Evolutionary conservation across 1,139 yeast species (phyloP).

Genomic region (Scheffersomyces segobiensis): DNA sequence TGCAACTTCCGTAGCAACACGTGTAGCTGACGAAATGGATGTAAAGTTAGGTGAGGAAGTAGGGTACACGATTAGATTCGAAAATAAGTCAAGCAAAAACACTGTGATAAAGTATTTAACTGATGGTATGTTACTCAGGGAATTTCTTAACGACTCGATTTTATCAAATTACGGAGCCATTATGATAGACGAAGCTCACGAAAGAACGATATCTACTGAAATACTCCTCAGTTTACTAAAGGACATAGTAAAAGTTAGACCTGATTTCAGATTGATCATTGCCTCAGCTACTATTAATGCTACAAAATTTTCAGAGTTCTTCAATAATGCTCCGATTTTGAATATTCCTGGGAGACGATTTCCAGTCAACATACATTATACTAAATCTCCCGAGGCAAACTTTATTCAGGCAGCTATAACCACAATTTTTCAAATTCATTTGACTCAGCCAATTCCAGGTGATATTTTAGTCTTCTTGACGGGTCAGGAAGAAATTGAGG

Average conservation of each 20-base stretch:
- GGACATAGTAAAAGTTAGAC: constrained; percentile 62
- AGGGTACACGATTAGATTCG: constrained; percentile 88
- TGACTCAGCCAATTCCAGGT: constrained; percentile 64
- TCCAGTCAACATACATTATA: constrained; percentile 86
- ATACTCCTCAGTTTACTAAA: constrained; percentile 80
- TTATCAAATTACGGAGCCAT: constrained; percentile 70
- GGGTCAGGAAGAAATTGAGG: constrained; percentile 94
- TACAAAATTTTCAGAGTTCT: constrained; percentile 74
- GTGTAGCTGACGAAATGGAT: constrained; percentile 88
- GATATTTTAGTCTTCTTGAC: constrained; percentile 84
- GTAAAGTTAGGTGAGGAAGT: constrained; percentile 72
- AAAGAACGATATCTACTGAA: constrained; percentile 90
- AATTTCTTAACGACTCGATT: constrained; percentile 75
- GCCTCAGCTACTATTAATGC: constrained; percentile 97
- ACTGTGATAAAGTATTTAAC: constrained; percentile 86
- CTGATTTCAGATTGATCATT: constrained; percentile 71
- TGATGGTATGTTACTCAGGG: constrained; percentile 90
- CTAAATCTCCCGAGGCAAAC: constrained; percentile 86
- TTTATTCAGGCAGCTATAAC: constrained; percentile 86
- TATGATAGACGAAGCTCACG: constrained; percentile 98
- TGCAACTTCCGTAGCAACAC: constrained; percentile 87
- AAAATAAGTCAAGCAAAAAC: constrained; percentile 61
- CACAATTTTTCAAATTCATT: constrained; percentile 77
- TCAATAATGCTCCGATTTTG: constrained; percentile 81
- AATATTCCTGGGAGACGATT: constrained; percentile 87